Evolutionary conservation across 2,329 filamentous ascomycete species (phyloP).

Genomic region (Penicillium italicum): DNA sequence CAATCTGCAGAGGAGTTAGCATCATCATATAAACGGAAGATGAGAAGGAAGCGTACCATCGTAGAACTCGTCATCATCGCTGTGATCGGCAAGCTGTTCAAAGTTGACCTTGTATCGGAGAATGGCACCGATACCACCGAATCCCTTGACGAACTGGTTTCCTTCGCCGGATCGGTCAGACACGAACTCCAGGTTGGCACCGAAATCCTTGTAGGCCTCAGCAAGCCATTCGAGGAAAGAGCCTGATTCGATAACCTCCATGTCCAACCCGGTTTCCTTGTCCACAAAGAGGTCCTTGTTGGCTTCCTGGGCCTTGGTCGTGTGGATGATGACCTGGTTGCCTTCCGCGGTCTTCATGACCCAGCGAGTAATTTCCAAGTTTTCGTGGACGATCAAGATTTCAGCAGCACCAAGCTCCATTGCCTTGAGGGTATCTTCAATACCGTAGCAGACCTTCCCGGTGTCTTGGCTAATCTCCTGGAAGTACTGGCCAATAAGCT

Average conservation of each 20-base stretch:
- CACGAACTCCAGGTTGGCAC: slow-evolving; percentile 92
- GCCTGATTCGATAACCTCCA: slow-evolving; percentile 84
- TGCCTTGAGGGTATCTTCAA: slow-evolving; percentile 96
- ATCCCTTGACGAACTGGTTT: slow-evolving; percentile 99
- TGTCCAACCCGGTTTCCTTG: slow-evolving; percentile 92
- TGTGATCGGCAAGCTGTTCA: slow-evolving; percentile 90
- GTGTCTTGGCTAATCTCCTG: slow-evolving; percentile 98
- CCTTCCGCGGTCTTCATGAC: slow-evolving; percentile 75
- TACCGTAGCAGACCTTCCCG: slow-evolving; percentile 94
- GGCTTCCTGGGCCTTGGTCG: slow-evolving; percentile 78
- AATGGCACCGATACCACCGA: slow-evolving; percentile 95
- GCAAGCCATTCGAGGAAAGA: slow-evolving; percentile 99
- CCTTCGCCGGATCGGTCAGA: slow-evolving; percentile 96
- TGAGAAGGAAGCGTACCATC: slow-evolving; percentile 50
- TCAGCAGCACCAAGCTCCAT: slow-evolving; percentile 93
- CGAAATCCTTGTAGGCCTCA: slow-evolving; percentile 97
- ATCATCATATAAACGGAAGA: slow-evolving; percentile 1
- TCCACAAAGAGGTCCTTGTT: slow-evolving; percentile 87
- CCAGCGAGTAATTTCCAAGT: slow-evolving; percentile 92
- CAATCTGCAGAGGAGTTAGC: slow-evolving; percentile 59
- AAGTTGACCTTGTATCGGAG: slow-evolving; percentile 99
- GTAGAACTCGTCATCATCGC: slow-evolving; percentile 92
- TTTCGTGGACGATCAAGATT: slow-evolving; percentile 93
- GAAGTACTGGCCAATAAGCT: slow-evolving; percentile 97
- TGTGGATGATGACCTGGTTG: slow-evolving; percentile 72